Conservation (phyloP, 2,329 filamentous ascomycete species). For the Proliferodiscus dingleyae region DNA sequence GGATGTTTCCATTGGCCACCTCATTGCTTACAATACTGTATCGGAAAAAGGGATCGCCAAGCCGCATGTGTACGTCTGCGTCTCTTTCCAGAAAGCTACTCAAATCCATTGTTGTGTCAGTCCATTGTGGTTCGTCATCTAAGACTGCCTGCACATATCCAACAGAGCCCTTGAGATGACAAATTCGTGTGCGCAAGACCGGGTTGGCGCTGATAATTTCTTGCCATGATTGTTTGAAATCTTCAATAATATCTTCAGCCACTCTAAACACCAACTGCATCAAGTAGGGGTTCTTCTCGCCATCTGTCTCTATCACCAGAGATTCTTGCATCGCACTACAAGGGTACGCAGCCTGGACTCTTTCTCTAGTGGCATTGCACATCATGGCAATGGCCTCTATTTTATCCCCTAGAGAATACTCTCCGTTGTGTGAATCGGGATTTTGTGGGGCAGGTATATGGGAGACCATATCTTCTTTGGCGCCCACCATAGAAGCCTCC, state of each 20-base stretch:
- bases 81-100: neutral
- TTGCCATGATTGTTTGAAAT: neutral
- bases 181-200: neutral
- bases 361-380: neutral
- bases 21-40: neutral
- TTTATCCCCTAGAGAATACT: neutral
- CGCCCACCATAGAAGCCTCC: neutral
- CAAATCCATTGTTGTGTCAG: neutral
- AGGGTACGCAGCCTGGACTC: neutral
- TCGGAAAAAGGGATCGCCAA: neutral
- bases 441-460: neutral
- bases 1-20: neutral
- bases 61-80: neutral
- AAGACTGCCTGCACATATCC: neutral
- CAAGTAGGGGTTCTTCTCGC: neutral
- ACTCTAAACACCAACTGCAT: neutral
- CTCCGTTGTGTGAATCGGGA: neutral
- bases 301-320: neutral
- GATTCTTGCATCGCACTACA: neutral
- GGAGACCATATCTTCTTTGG: neutral
- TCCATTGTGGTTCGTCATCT: neutral
- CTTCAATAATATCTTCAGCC: neutral
- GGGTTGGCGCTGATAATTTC: neutral
- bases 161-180: neutral
- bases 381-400: neutral